These are phyloP conservation scores for Magnusiomyces paraingens DNA, from an alignment of 1,139 yeast species.

Conservation along the genomic window DNA sequence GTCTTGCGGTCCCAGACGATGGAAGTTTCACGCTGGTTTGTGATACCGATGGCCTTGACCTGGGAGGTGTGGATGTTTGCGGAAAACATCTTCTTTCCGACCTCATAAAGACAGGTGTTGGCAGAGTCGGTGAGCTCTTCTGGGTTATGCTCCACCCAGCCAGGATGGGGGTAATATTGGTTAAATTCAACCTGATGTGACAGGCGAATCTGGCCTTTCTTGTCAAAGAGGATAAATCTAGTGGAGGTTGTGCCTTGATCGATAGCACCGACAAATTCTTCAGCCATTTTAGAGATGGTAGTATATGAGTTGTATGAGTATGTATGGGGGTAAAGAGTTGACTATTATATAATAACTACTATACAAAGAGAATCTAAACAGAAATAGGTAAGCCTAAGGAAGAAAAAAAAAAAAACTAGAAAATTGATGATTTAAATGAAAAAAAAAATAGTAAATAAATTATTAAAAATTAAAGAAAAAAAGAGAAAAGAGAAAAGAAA, in stretches of 20 bases:
- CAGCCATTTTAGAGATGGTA: slow-evolving; percentile 12
- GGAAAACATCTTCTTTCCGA: slow-evolving; percentile 29
- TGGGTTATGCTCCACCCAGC: slow-evolving; percentile 94
- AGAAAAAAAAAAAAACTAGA: neutral
- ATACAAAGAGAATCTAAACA: too few species aligned
- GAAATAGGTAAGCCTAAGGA: neutral
- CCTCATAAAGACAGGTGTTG: slow-evolving; percentile 33
- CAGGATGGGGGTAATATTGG: slow-evolving; percentile 37
- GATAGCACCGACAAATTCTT: slow-evolving; percentile 42
- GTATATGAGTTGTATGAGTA: neutral
- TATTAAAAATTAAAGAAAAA: neutral
- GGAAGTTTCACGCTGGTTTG: slow-evolving; percentile 95
- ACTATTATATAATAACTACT: too few species aligned
- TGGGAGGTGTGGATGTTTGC: slow-evolving; percentile 28
- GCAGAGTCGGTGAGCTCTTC: slow-evolving; percentile 77
- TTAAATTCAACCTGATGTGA: slow-evolving; percentile 78
- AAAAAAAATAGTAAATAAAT: neutral
- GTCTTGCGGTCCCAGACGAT: slow-evolving; percentile 82
- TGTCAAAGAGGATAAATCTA: slow-evolving; percentile 76
- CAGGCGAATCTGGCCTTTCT: slow-evolving; percentile 69
- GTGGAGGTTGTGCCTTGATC: slow-evolving; percentile 95
- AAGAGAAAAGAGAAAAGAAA: neutral
- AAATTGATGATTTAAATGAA: neutral
- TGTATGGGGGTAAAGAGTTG: neutral
- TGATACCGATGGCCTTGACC: slow-evolving; percentile 59